Evolutionary conservation across 129 eudicot species (phyloP).

Genomic region (Tagetes patula): DNA sequence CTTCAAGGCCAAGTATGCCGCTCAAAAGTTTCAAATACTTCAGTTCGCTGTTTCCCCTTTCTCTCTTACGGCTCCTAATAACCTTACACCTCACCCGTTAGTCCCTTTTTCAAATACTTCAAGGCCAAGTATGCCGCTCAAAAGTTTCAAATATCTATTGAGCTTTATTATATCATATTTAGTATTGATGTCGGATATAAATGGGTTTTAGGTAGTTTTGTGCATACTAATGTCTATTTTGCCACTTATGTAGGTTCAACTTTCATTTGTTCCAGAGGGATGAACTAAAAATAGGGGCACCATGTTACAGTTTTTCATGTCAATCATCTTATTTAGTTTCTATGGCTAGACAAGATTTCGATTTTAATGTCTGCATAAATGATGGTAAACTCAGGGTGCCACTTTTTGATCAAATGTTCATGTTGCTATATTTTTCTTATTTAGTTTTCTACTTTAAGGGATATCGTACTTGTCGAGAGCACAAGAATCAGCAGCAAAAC

Average conservation of each 20-base stretch:
- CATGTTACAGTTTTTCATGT: conserved; percentile 82
- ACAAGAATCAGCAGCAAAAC: conserved; percentile 67
- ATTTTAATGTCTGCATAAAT: conserved; percentile 81
- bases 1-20: conserved; percentile 67
- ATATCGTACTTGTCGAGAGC: conserved; percentile 93
- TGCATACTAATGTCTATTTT: not conserved
- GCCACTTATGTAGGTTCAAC: conserved; percentile 63
- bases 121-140: conserved; percentile 80
- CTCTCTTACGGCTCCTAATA: conserved; percentile 53
- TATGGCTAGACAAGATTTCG: conserved; percentile 86
- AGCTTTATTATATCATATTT: no score
- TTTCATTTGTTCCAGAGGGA: conserved; percentile 98
- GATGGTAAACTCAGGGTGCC: conserved; percentile 48
- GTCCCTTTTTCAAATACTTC: conserved; percentile 35
- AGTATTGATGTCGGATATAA: no score
- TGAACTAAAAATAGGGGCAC: conserved; percentile 79
- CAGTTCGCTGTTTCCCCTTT: conserved; percentile 97
- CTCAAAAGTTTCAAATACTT: conserved; percentile 75
- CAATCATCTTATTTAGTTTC: conserved; percentile 83
- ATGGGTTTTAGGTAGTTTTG: no score
- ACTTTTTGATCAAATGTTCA: conserved; percentile 9
- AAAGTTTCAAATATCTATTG: conserved; percentile 49
- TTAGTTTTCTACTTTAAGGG: conserved; percentile 46
- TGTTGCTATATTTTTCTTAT: conserved; percentile 8
- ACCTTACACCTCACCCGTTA: conserved; percentile 78